phyloP scores from a whole-genome alignment of 495 filamentous ascomycete species.

The Daldinia bambusicola region DNA sequence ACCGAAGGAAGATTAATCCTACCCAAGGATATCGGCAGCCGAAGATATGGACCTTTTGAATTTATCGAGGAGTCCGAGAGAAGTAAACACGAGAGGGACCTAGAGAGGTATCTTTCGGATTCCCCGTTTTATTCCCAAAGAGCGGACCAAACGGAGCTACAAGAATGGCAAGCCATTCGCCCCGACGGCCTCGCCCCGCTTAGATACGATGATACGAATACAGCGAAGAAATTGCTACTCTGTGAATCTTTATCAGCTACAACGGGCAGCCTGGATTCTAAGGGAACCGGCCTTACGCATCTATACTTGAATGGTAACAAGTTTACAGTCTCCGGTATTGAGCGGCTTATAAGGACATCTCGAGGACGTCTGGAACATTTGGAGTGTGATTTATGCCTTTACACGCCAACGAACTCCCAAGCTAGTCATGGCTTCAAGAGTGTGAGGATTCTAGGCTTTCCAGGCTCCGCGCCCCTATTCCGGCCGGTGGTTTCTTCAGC shows the following conservation, averaged over 20 bases:
- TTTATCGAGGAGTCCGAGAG: constrained; percentile 53
- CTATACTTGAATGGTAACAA: constrained; percentile 55
- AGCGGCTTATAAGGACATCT: constrained; percentile 47
- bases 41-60: constrained; percentile 48
- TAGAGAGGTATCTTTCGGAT: constrained; percentile 54
- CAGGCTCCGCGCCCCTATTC: constrained; percentile 54
- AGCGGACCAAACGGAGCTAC: constrained; percentile 25
- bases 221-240: constrained; percentile 46
- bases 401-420: constrained; percentile 11
- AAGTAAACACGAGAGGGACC: constrained; percentile 49
- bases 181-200: constrained; percentile 47
- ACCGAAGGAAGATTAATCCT: constrained; percentile 50
- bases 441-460: constrained; percentile 47
- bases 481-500: constrained; percentile 57
- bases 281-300: constrained; percentile 52
- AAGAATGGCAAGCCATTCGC: constrained; percentile 45
- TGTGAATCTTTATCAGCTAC: constrained; percentile 14
- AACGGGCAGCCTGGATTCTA: constrained; percentile 2
- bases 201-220: constrained; percentile 48
- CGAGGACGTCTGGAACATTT: constrained; percentile 55
- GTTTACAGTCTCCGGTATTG: constrained; percentile 47
- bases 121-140: constrained; percentile 51
- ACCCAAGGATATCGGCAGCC: constrained; percentile 34
- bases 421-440: constrained; percentile 10
- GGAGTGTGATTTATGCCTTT: constrained; percentile 52